Base-by-base conservation (phyloP, 345 rosid species). In the Gossypium sturtianum region DNA sequence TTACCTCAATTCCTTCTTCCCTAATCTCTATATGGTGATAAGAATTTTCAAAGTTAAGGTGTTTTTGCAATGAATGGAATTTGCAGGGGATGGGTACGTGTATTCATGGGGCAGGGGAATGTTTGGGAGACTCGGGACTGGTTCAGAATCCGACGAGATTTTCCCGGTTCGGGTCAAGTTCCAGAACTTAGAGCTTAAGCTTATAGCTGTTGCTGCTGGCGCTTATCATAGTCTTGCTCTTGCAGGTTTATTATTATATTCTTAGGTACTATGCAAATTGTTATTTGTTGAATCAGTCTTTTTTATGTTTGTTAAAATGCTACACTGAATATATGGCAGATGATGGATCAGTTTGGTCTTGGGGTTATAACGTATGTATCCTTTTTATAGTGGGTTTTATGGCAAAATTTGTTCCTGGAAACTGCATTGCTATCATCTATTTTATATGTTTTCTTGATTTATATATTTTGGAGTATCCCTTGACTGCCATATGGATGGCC, bases 331-430 rank as follows among this genome's bases (percentile, higher is more conserved):
- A 7, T 22, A 60, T 87, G 80, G 80, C 94, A 94, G 98, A 88
- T 84, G 97, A 89, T 86, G 97, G 97, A 73, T 90, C 93, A 0
- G 89, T 94, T 74, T 94, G 97, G 97, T 82, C 87, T 71, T 94
- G 98, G 98, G 98, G 98, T 76, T 91, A 89, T 78, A 92, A 94
- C 78, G 72, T 79, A 58, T 92, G 98, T 94, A 92, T 94, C 98
- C 98, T 78, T 78, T 88, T 76, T 43, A 23, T 77, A 7, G 38
- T 4, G 60, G 47, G 51, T 13, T 48, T 12, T 48, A 16, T 16
- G 56, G 22, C 76, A 23, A 68, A 8, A 44, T 66, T 66, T 44
- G 3, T 58, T 59, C 15, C 19, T 10, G 12, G 48, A 59, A 23
- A 7, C 57, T 23, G 71, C 57, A 68, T 25, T 8, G 12, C 9